Evolutionary conservation across 768 basidiomycete species (phyloP), one percentile per base, ranked within the genome.

Genomic region (Suillus americanus): DNA sequence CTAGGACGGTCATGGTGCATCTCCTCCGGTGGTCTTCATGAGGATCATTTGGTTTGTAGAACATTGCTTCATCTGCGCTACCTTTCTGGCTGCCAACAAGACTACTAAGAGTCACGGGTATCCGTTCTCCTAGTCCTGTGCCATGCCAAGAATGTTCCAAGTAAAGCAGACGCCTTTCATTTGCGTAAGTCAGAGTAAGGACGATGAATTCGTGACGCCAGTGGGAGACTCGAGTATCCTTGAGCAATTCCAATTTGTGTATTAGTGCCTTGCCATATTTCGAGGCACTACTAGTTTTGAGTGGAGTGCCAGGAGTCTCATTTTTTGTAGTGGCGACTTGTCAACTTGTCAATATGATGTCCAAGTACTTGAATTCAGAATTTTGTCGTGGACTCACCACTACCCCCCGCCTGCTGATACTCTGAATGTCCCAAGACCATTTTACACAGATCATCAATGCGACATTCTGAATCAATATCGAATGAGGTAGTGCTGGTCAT

Each of bases 161-260:
- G 38, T 57, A 57, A 12, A 57, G 56, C 16, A 57, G 25, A 40
- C 38, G 56, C 8, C 10, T 18, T 40, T 57, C 37, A 28, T 9
- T 16, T 7, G 25, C 38, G 9, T 57, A 57, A 57, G 38, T 40
- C 9, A 57, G 37, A 12, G 56, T 57, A 40, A 57, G 56, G 16
- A 57, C 56, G 18, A 57, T 28, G 9, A 38, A 57, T 8, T 57
- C 56, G 23, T 57, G 56, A 40, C 38, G 56, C 56, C 56, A 57
- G 37, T 57, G 38, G 23, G 56, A 57, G 9, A 57, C 3, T 40
- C 56, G 56, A 28, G 23, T 57, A 5, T 57, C 56, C 23, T 40
- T 57, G 5, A 57, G 56, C 23, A 57, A 40, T 40, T 57, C 56
- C 18, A 57, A 14, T 40, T 57, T 57, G 38, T 40, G 56, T 40